Evolutionary conservation across 1,139 yeast species (phyloP).

Genomic region (Ogataea hybrid): DNA sequence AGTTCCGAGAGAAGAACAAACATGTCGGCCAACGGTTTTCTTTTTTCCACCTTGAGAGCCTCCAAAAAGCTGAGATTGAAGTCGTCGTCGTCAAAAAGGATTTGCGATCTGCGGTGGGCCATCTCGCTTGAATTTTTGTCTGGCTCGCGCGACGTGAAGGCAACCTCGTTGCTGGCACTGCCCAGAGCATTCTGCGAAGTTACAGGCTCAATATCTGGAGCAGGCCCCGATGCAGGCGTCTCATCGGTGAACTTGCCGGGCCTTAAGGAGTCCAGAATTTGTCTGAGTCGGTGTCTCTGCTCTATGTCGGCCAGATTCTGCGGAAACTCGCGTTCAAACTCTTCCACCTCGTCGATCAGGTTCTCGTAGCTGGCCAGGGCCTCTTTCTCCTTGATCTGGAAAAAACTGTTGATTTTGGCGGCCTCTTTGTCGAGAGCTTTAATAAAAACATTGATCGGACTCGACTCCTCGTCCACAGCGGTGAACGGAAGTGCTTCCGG

Average conservation of each 20-base stretch:
- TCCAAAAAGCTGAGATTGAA: slow-evolving; percentile 42
- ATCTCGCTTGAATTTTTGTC: slow-evolving; percentile 20
- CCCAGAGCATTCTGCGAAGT: slow-evolving; percentile 23
- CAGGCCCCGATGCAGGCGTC: background rate
- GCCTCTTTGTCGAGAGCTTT: slow-evolving; percentile 55
- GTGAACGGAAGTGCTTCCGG: slow-evolving; percentile 32
- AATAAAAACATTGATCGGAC: slow-evolving; percentile 50
- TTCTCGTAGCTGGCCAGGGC: slow-evolving; percentile 45
- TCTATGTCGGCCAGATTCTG: slow-evolving; percentile 18
- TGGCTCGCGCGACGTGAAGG: slow-evolving; percentile 15
- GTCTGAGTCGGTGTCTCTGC: slow-evolving; percentile 17
- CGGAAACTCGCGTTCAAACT: slow-evolving; percentile 30
- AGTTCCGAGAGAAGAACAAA: slow-evolving; percentile 82
- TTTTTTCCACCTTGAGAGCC: slow-evolving; percentile 64
- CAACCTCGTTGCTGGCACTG: slow-evolving; percentile 10
- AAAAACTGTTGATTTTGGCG: slow-evolving; percentile 55
- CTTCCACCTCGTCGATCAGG: slow-evolving; percentile 39
- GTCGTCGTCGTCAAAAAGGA: slow-evolving; percentile 44
- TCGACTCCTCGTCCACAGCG: slow-evolving; percentile 30
- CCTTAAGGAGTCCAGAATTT: slow-evolving; percentile 14
- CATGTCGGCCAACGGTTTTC: slow-evolving; percentile 60
- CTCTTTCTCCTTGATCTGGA: slow-evolving; percentile 46
- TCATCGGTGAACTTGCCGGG: slow-evolving; percentile 12
- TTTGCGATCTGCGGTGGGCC: slow-evolving; percentile 37
- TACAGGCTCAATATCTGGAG: slow-evolving; percentile 14